Conservation (phyloP, 1,139 yeast species). For the Sugiyamaella novakii region DNA sequence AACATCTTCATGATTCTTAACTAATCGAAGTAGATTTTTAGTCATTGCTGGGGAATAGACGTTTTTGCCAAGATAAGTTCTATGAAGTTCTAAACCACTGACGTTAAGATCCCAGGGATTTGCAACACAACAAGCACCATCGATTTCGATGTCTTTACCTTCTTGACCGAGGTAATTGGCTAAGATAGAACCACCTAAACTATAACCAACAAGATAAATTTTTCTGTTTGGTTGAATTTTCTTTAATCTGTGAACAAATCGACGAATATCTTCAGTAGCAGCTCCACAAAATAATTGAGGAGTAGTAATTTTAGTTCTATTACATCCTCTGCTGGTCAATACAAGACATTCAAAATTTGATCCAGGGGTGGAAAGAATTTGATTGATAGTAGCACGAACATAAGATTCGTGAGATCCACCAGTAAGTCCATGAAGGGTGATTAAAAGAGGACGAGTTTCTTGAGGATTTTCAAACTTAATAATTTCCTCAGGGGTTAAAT, state of each 20-base stretch:
- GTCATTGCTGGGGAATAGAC: constrained; percentile 71
- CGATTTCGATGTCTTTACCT: constrained; percentile 52
- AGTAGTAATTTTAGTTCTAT: constrained; percentile 74
- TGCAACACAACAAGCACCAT: constrained; percentile 69
- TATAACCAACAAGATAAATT: constrained; percentile 76
- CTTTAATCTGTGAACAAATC: constrained; percentile 55
- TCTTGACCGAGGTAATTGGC: constrained; percentile 80
- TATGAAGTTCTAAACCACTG: constrained; percentile 54
- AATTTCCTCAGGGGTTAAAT: constrained; percentile 58
- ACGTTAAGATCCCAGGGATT: constrained; percentile 83
- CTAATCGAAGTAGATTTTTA: constrained; percentile 60
- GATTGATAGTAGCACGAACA: constrained; percentile 57
- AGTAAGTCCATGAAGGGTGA: constrained; percentile 80
- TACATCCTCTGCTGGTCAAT: constrained; percentile 83
- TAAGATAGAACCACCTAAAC: constrained; percentile 83
- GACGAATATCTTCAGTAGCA: constrained; percentile 72
- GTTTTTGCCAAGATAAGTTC: constrained; percentile 60
- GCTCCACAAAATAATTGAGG: constrained; percentile 74
- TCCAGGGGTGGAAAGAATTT: constrained; percentile 31
- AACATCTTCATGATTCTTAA: constrained; percentile 62
- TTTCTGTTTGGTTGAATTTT: constrained; percentile 68
- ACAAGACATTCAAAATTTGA: constrained; percentile 66
- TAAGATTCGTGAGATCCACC: constrained; percentile 93
- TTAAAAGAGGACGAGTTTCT: constrained; percentile 61
- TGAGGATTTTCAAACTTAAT: constrained; percentile 37